Percentiles rank a stretch among this genome's conserved stretches.
Conservation (phyloP, 192 early-diverging fungal genomes). For the Coemansia interrupta region DNA sequence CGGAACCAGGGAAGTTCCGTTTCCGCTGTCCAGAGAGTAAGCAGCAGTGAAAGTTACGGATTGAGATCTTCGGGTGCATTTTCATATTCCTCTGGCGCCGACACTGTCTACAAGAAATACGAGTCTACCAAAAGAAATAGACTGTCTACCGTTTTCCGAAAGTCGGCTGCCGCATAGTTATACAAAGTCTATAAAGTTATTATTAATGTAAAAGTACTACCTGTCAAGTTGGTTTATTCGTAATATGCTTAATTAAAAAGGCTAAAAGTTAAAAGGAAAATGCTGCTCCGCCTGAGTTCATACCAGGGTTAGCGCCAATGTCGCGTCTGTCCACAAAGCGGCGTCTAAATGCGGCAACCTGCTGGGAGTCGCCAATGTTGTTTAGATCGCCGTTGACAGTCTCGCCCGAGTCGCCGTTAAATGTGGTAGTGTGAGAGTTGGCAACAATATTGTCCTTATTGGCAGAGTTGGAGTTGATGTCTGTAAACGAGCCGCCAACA, state of each 20-base stretch:
- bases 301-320: too few species aligned
- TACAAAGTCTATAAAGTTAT: too few species aligned
- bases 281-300: too few species aligned
- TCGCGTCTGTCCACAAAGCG: background rate
- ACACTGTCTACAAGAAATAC: slow-evolving; percentile 12
- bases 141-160: slow-evolving; percentile 30
- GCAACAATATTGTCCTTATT: slow-evolving; percentile 42
- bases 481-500: slow-evolving; percentile 24
- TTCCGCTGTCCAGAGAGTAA: background rate
- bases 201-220: too few species aligned
- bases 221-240: too few species aligned
- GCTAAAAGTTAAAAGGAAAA: too few species aligned
- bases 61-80: background rate
- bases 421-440: slow-evolving; percentile 19
- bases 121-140: slow-evolving; percentile 30
- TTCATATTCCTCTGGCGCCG: slow-evolving; percentile 7
- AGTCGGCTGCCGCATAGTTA: slow-evolving; percentile 1
- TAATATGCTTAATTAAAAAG: too few species aligned
- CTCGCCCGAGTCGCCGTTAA: slow-evolving; percentile 16
- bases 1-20: slow-evolving; percentile 5
- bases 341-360: background rate
- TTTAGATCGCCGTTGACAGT: slow-evolving; percentile 28
- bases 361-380: slow-evolving; percentile 28
- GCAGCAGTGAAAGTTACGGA: background rate
- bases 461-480: slow-evolving; percentile 32